These are phyloP conservation scores for Didymella lethalis DNA, from an alignment of 2,329 filamentous ascomycete species.

Conservation along the genomic window DNA sequence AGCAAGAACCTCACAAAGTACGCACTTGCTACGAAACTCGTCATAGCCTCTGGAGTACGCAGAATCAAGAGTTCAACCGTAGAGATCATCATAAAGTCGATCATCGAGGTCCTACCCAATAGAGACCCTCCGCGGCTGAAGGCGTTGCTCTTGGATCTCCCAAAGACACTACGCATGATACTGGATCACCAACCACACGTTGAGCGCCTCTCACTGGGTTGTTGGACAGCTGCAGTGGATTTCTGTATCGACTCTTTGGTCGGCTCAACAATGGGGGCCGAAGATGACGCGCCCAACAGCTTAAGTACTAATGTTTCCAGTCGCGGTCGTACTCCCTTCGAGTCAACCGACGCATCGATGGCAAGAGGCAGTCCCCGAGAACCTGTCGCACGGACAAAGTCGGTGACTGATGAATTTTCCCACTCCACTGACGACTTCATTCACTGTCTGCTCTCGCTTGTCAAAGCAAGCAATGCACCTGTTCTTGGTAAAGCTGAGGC, in stretches of 20 bases:
- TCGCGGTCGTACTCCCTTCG: conserved; percentile 44
- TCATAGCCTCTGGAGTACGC: conserved; percentile 72
- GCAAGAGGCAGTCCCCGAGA: conserved; percentile 38
- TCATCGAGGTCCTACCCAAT: conserved; percentile 75
- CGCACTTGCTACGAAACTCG: conserved; percentile 74
- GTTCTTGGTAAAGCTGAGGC: conserved; percentile 63
- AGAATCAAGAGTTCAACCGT: conserved; percentile 79
- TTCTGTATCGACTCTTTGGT: conserved; percentile 74
- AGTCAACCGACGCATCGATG: conserved; percentile 36
- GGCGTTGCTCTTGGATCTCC: conserved; percentile 75
- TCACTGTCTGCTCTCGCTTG: conserved; percentile 70
- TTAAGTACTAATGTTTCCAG: conserved; percentile 42
- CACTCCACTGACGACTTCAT: conserved; percentile 55
- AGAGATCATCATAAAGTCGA: conserved; percentile 80
- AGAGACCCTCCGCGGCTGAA: conserved; percentile 70
- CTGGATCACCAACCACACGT: conserved; percentile 78
- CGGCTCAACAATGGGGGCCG: conserved; percentile 36
- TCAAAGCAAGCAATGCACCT: conserved; percentile 73
- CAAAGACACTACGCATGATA: conserved; percentile 75
- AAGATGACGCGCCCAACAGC: conserved; percentile 36
- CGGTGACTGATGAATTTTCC: conserved; percentile 32
- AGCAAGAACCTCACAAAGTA: conserved; percentile 69
- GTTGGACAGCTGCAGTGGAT: conserved; percentile 73
- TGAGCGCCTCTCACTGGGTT: conserved; percentile 74
- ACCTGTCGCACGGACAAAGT: conserved; percentile 28